Conservation (phyloP, 2,329 filamentous ascomycete genomes). For the Hymenoscyphus repandus region DNA sequence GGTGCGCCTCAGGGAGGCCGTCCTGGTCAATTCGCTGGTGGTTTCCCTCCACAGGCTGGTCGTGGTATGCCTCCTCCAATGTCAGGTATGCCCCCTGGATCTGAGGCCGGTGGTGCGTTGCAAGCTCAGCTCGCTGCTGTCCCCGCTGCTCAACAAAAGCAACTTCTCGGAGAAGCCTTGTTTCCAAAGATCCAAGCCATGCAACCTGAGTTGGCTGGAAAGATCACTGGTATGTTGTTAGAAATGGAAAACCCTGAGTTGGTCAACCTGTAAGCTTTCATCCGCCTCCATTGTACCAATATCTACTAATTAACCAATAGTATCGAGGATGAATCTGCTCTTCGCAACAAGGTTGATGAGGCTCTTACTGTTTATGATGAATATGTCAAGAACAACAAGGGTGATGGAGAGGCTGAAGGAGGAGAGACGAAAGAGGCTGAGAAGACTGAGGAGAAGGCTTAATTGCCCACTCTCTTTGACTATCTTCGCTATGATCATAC, state of each 20-base stretch:
- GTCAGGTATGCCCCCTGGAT: constrained; percentile 25
- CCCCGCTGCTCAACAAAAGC: constrained; percentile 80
- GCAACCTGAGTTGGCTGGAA: constrained; percentile 93
- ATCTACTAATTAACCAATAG: constrained; percentile 43
- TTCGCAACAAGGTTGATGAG: constrained; percentile 95
- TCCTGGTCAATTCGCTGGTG: constrained; percentile 31
- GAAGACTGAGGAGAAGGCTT: constrained; percentile 48
- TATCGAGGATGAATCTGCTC: constrained; percentile 81
- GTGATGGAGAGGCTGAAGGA: constrained; percentile 32
- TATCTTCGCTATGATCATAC: constrained; percentile 6
- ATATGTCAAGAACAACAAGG: constrained; percentile 70
- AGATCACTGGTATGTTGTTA: constrained; percentile 99
- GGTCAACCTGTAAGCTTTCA: constrained; percentile 78
- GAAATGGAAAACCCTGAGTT: constrained; percentile 98
- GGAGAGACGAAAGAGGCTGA: constrained; percentile 45
- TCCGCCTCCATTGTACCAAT: background rate
- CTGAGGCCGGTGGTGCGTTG: constrained; percentile 38
- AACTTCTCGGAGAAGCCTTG: constrained; percentile 94
- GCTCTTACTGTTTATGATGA: constrained; percentile 96
- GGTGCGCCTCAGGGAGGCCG: constrained; percentile 31
- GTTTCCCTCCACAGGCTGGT: constrained; percentile 33
- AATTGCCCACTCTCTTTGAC: constrained; percentile 32
- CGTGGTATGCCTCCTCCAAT: constrained; percentile 33
- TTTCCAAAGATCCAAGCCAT: constrained; percentile 97
- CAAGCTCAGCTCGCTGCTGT: constrained; percentile 53